These are phyloP conservation scores for Neonectria hederae DNA, from an alignment of 2,329 filamentous ascomycete genomes.

Conservation along the genomic window DNA sequence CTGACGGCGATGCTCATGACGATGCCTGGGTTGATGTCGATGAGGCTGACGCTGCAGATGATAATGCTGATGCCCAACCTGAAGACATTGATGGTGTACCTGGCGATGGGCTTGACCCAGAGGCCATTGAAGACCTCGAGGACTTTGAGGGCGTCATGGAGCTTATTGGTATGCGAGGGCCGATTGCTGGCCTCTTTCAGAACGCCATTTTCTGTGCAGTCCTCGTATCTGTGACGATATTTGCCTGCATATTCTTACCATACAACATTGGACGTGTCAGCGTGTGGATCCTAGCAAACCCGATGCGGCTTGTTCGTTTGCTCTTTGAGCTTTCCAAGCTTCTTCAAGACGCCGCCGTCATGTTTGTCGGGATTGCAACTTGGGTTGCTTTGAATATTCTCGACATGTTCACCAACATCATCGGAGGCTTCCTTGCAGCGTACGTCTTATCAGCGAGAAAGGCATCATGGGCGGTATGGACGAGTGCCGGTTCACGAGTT, in stretches of 20 bases:
- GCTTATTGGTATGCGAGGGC: conserved; percentile 94
- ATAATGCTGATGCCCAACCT: conserved; percentile 43
- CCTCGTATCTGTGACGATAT: conserved; percentile 86
- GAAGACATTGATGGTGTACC: conserved; percentile 71
- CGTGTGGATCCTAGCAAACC: conserved; percentile 81
- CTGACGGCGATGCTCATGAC: conserved; percentile 58
- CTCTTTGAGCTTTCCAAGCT: conserved; percentile 80
- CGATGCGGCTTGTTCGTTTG: conserved; percentile 77
- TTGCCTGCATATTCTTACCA: conserved; percentile 86
- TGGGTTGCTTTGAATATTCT: conserved; percentile 53
- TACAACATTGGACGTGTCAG: conserved; percentile 91
- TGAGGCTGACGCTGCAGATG: conserved; percentile 32
- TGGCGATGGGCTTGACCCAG: conserved; percentile 75
- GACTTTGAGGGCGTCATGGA: conserved; percentile 97
- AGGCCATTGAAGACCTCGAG: conserved; percentile 85
- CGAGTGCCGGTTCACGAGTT: conserved; percentile 57
- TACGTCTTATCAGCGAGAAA: conserved; percentile 48
- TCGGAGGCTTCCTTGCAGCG: conserved; percentile 45
- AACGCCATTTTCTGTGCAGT: conserved; percentile 95
- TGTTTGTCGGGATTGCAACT: conserved; percentile 66
- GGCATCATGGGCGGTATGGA: conserved; percentile 54
- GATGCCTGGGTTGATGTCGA: conserved; percentile 53
- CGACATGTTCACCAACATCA: conserved; percentile 49
- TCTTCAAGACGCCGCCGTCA: conserved; percentile 78
- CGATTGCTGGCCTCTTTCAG: conserved; percentile 87